Conservation (phyloP, 345 rosid genomes). For the Raphanus raphanistrum region DNA sequence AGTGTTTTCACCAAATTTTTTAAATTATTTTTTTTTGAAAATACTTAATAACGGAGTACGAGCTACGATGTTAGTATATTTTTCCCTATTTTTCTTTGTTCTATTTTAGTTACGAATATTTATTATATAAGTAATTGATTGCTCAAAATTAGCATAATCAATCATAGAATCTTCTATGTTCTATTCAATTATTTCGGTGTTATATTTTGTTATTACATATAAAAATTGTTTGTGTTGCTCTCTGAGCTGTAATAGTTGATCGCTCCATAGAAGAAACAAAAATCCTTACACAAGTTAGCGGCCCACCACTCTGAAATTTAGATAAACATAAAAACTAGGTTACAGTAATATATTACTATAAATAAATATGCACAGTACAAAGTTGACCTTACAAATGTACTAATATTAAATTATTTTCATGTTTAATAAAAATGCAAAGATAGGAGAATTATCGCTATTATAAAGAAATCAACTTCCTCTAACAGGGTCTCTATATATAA, state of each 20-base stretch:
- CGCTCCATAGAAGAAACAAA: slow-evolving; percentile 19
- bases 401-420: slow-evolving; percentile 3
- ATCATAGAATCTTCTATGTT: slow-evolving; percentile 16
- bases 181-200: background rate
- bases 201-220: slow-evolving; percentile 1
- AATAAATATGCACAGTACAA: slow-evolving; percentile 16
- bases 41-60: background rate
- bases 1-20: background rate
- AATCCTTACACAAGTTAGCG: slow-evolving; percentile 3
- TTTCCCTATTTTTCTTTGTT: background rate
- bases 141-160: background rate
- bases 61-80: background rate
- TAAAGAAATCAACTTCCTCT: slow-evolving; percentile 1
- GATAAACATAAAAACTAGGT: background rate
- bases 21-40: background rate
- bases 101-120: slow-evolving; percentile 3
- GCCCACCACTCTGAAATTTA: slow-evolving; percentile 27
- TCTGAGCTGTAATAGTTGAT: slow-evolving; percentile 34
- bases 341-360: slow-evolving; percentile 1
- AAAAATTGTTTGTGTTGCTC: slow-evolving; percentile 22
- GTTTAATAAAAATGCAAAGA: background rate
- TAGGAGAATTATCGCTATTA: background rate
- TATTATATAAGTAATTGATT: background rate
- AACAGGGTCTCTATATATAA: slow-evolving; percentile 3
- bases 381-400: slow-evolving; percentile 32